phyloP scores from a whole-genome alignment of 2,329 filamentous ascomycete genomes.

The Dryadomyces sulphureus region DNA sequence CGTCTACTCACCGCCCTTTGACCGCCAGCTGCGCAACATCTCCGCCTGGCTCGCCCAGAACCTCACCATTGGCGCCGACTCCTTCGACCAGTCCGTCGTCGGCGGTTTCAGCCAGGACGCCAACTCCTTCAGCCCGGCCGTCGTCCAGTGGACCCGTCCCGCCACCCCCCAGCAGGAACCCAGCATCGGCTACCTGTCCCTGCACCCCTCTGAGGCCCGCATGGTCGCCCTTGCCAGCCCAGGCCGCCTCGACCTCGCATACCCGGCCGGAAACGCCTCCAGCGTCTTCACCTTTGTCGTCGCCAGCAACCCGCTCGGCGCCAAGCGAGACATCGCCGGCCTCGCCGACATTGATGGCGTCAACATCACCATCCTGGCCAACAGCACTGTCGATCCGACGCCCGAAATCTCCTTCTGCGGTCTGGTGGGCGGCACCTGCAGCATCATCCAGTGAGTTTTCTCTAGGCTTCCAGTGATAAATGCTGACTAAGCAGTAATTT shows the following conservation, averaged over 20 bases:
- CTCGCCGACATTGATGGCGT: constrained; percentile 35
- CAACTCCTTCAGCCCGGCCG: constrained; percentile 40
- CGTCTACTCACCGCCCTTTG: constrained; percentile 43
- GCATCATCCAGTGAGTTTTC: constrained; percentile 12
- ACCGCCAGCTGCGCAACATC: constrained; percentile 41
- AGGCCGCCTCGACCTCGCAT: constrained; percentile 30
- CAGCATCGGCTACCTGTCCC: constrained; percentile 19
- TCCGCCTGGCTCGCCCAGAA: constrained; percentile 40
- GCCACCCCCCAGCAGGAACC: constrained; percentile 14
- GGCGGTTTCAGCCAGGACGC: constrained; percentile 38
- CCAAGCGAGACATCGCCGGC: constrained; percentile 25
- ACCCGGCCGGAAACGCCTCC: constrained; percentile 33
- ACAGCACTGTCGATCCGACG: constrained; percentile 25
- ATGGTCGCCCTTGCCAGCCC: constrained; percentile 26
- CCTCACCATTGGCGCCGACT: constrained; percentile 45
- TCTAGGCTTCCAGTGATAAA: not conserved
- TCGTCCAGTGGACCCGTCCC: constrained; percentile 38
- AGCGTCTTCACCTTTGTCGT: constrained; percentile 37
- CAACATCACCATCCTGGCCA: constrained; percentile 22
- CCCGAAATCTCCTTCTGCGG: constrained; percentile 29
- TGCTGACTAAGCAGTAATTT: constrained; percentile 18
- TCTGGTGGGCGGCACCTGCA: constrained; percentile 17
- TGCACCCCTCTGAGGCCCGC: constrained; percentile 20
- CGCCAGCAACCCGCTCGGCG: constrained; percentile 23
- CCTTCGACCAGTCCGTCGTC: constrained; percentile 38